Conservation (phyloP, 305 asterid genomes). For the Ajuga reptans region DNA sequence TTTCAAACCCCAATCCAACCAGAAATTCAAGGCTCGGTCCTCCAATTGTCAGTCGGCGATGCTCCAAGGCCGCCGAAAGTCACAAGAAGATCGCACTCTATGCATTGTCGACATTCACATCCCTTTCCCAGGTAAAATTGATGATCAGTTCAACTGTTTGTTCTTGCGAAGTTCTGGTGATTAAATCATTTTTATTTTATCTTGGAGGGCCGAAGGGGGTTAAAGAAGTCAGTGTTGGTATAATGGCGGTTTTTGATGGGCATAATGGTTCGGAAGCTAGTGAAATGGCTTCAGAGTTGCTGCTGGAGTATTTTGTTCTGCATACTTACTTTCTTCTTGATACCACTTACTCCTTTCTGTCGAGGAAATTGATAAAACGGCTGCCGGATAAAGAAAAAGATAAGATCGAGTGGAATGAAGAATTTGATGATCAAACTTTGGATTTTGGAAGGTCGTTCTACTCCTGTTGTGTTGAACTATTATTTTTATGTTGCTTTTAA, state of each 20-base stretch:
- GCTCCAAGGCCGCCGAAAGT: conserved; percentile 79
- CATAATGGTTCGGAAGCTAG: conserved; percentile 96
- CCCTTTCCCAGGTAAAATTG: conserved; percentile 65
- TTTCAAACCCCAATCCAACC: conserved; percentile 38
- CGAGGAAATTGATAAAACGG: conserved; percentile 46
- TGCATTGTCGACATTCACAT: conserved; percentile 67
- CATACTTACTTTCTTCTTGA: conserved; percentile 90
- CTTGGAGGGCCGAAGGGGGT: conserved; percentile 53
- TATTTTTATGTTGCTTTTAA: not conserved
- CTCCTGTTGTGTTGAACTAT: not conserved
- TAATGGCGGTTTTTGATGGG: conserved; percentile 93
- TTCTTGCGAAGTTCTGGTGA: not conserved
- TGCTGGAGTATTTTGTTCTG: conserved; percentile 73
- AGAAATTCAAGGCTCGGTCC: conserved; percentile 26
- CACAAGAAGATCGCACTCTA: conserved; percentile 81
- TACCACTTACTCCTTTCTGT: conserved; percentile 55
- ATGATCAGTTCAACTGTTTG: not conserved
- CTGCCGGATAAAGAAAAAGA: conserved; percentile 41
- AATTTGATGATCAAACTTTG: conserved; percentile 32
- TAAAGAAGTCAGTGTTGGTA: conserved; percentile 64
- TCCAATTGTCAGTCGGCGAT: conserved; percentile 56
- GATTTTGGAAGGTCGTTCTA: conserved; percentile 63
- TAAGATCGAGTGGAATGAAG: conserved; percentile 46
- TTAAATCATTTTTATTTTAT: not conserved
- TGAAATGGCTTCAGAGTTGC: conserved; percentile 74